Conservation (phyloP, 176 grass and related monocot genomes). For the Ananas comosus region DNA sequence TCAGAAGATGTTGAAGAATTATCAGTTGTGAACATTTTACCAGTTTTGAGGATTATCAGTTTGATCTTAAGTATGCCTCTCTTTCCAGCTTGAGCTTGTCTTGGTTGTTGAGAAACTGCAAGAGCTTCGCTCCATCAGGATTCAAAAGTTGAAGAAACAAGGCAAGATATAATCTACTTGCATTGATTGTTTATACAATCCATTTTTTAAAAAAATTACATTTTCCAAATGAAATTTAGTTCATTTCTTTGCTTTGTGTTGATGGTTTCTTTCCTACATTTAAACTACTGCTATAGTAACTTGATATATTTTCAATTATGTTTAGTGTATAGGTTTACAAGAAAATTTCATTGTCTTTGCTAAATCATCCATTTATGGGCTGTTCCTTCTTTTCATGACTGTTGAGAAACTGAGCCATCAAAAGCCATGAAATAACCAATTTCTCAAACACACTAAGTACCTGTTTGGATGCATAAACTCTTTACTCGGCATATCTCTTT, state of each 20-base stretch:
- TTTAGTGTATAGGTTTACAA: too few species aligned
- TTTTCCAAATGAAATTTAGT: background rate
- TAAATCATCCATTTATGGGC: too few species aligned
- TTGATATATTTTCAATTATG: too few species aligned
- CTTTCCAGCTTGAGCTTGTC: conserved; percentile 81
- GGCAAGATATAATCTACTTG: conserved; percentile 28
- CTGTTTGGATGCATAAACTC: too few species aligned
- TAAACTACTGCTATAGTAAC: too few species aligned
- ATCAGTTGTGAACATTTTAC: conserved; percentile 8
- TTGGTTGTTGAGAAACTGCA: conserved; percentile 90
- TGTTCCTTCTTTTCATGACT: background rate
- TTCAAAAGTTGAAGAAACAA: conserved; percentile 97
- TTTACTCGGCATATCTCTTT: too few species aligned
- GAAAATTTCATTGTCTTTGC: too few species aligned
- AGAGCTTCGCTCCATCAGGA: conserved; percentile 92
- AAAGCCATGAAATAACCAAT: too few species aligned
- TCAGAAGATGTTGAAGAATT: background rate
- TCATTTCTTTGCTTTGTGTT: background rate
- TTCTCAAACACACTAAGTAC: too few species aligned
- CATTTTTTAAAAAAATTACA: background rate
- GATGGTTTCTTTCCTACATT: too few species aligned
- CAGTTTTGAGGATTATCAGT: conserved; percentile 11
- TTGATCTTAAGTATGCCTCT: conserved; percentile 16
- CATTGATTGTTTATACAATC: background rate
- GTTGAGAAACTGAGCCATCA: too few species aligned